These are phyloP conservation scores for Hondaea fermentalgiana DNA, from an alignment of 108 stramenopile species.

Conservation along the genomic window DNA sequence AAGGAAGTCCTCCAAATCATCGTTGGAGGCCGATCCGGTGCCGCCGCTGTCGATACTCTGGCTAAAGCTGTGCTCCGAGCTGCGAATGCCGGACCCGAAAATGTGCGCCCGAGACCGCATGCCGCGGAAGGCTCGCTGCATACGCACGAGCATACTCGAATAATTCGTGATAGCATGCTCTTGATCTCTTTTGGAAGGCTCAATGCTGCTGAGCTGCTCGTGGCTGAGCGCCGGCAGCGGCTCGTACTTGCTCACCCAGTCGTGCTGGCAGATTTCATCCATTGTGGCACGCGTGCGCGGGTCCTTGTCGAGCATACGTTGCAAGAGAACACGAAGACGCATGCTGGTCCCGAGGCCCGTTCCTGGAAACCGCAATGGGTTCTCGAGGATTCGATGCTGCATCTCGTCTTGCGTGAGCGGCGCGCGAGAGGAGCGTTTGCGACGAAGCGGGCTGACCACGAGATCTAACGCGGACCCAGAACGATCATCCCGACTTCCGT, in stretches of 20 bases:
- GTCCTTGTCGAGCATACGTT: conserved; percentile 14
- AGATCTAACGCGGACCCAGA: not conserved
- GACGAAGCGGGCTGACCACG: not conserved
- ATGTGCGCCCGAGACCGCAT: not conserved
- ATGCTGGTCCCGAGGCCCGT: not conserved
- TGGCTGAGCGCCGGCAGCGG: not conserved
- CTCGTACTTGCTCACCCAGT: not conserved
- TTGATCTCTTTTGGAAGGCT: not conserved
- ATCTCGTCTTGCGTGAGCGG: conserved; percentile 2
- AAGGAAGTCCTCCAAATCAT: not conserved
- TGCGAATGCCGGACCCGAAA: not conserved
- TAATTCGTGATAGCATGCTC: not conserved
- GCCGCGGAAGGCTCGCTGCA: not conserved
- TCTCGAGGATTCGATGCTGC: conserved; percentile 1
- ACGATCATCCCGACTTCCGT: not conserved
- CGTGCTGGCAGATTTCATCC: not conserved
- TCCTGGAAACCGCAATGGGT: not conserved
- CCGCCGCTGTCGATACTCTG: not conserved
- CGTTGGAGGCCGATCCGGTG: not conserved
- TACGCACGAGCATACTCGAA: not conserved
- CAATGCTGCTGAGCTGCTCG: not conserved
- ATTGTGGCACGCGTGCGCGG: not conserved
- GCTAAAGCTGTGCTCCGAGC: not conserved
- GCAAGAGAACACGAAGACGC: not conserved
- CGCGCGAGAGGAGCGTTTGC: not conserved